Evolutionary conservation across 164 flowering plant genomes (phyloP), one percentile per base, ranked within the genome.

Genomic region (Chimonanthus praecox): DNA sequence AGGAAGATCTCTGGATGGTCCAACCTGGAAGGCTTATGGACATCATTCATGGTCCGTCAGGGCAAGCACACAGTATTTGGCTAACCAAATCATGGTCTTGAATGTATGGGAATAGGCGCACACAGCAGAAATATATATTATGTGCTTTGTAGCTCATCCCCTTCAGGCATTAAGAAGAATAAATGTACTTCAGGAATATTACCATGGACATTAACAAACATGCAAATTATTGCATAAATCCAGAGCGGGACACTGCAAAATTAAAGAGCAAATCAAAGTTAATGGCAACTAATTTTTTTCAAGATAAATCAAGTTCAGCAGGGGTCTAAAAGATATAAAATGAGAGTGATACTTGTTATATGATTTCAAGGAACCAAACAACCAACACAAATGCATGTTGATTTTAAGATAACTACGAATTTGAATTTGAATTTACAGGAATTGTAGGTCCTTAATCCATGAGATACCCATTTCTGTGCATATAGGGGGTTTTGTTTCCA

Each of bases 181-280:
- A 71, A 45, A 54, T 48, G 65, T 61, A 67, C 44, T 33, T 47
- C 44, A 51, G 10, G 64, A 71, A 73, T 76, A 71, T 85, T 90
- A 92, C 96, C 97, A 77, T 92, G 97, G 68, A 90, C 82, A 72
- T 89, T 82, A 4, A 89, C 80, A 68, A 92, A 74, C 65, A 88
- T 85, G 88, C 94, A 90, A 60, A 75, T 51, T 65, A 90, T 90
- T 51, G 89, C 87, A 81, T 92, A 94, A 73, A 82, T 77, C 97
- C 98, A 90, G 44, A 94, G 94, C 10, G 96, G 92, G 63, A 88
- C 68, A 71, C 97, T 94, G 94, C 93, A 89, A 73, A 82, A 77
- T 72, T 49, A 69, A 46, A 50, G 18, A 10, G 3, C 45, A 50
- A 50, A n/a, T 11, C 7, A 48, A 68, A 68, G 47, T 44, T 2